phyloP scores from a whole-genome alignment of 2,329 filamentous ascomycete genomes.

The Penicillium capsulatum region DNA sequence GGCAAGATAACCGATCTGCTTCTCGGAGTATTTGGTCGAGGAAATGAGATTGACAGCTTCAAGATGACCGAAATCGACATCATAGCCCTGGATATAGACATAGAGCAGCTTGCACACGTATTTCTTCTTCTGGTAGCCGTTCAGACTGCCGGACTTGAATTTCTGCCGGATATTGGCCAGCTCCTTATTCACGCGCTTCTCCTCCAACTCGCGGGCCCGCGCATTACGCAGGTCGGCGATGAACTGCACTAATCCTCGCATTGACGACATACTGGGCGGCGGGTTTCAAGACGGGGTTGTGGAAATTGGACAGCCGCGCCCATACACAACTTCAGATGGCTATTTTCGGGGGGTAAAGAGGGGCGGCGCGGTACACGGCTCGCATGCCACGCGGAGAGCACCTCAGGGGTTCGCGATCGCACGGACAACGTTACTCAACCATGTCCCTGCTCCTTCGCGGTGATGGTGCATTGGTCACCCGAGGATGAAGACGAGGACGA shows the following conservation, averaged over 20 bases:
- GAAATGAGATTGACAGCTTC: constrained; percentile 98
- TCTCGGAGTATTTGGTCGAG: constrained; percentile 95
- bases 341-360: constrained; percentile 2
- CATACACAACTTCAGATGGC: too few species aligned
- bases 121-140: constrained; percentile 99
- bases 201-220: constrained; percentile 87
- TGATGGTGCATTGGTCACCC: constrained; percentile 24
- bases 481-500: constrained; percentile 2
- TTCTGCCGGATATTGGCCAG: constrained; percentile 97
- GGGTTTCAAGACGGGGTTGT: too few species aligned
- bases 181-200: constrained; percentile 99
- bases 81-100: constrained; percentile 98
- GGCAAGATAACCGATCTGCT: constrained; percentile 97
- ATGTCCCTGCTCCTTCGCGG: constrained; percentile 23
- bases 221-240: constrained; percentile 96
- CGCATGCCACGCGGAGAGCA: constrained; percentile 24
- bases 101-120: constrained; percentile 99
- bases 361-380: constrained; percentile 18
- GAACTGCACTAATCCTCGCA: constrained; percentile 85
- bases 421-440: constrained; percentile 27
- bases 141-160: constrained; percentile 92
- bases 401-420: constrained; percentile 24
- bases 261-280: constrained; percentile 43
- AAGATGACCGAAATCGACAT: constrained; percentile 97
- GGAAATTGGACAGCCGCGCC: too few species aligned